Evolutionary conservation across 495 filamentous ascomycete species (phyloP).

Genomic region (Glonium stellatum): DNA sequence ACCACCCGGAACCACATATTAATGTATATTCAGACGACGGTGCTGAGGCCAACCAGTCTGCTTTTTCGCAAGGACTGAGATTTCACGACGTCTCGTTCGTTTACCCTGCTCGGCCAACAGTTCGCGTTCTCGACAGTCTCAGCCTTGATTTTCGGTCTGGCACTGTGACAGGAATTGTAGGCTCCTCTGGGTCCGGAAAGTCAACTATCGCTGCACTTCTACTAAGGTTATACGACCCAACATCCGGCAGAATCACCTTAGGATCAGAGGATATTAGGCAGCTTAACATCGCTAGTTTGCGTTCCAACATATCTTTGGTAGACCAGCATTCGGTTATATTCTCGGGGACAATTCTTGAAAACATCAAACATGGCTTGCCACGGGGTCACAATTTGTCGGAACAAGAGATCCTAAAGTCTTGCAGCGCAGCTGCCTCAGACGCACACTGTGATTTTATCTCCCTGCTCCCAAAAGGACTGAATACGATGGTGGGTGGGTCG

Average conservation of each 20-base stretch:
- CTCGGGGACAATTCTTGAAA: conserved; percentile 23
- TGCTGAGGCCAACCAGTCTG: not conserved
- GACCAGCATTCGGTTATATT: conserved; percentile 19
- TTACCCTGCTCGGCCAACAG: conserved; percentile 27
- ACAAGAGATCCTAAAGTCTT: conserved; percentile 8
- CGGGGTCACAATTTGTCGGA: conserved; percentile 2
- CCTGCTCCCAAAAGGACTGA: conserved; percentile 13
- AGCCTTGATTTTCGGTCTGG: conserved; percentile 16
- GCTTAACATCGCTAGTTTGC: conserved; percentile 6
- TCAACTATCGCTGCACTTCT: conserved; percentile 16
- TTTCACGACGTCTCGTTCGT: conserved; percentile 28
- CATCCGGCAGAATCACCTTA: conserved; percentile 7
- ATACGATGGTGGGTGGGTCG: conserved; percentile 11
- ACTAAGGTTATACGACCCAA: conserved; percentile 20
- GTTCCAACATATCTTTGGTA: conserved; percentile 12
- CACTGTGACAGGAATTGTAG: conserved; percentile 28
- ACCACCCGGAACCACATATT: conserved; percentile 36
- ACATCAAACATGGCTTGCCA: conserved; percentile 22
- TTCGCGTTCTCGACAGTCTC: conserved; percentile 17
- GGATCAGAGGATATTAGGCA: conserved; percentile 1
- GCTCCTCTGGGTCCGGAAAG: conserved; percentile 22
- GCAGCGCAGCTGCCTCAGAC: conserved; percentile 7
- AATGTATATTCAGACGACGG: conserved; percentile 34
- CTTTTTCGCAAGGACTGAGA: conserved; percentile 7
- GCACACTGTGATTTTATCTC: conserved; percentile 21